Evolutionary conservation across 2,329 filamentous ascomycete species (phyloP).

Genomic region (Lachnellula arida): DNA sequence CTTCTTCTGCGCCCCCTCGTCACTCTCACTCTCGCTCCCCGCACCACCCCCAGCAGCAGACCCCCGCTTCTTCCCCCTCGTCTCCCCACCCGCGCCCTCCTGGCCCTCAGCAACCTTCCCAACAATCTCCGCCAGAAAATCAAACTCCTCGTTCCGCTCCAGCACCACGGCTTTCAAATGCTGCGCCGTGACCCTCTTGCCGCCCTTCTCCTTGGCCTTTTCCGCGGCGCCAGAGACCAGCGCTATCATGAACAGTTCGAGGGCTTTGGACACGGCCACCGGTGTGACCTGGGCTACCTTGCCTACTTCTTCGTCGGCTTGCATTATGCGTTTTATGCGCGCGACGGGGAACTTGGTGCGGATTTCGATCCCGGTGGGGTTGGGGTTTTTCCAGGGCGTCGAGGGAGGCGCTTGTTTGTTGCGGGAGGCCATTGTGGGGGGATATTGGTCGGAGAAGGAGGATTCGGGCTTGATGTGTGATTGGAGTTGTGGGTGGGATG

Average conservation of each 20-base stretch:
- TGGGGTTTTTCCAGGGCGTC: constrained; percentile 41
- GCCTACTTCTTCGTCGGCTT: constrained; percentile 96
- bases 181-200: constrained; percentile 81
- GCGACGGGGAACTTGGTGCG: constrained; percentile 96
- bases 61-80: constrained; percentile 18
- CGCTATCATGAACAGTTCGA: constrained; percentile 97
- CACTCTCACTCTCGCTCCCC: constrained; percentile 20
- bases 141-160: constrained; percentile 78
- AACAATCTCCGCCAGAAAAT: constrained; percentile 90
- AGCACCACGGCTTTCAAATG: constrained; percentile 91
- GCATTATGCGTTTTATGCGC: constrained; percentile 98
- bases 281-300: constrained; percentile 98
- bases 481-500: constrained; percentile 8
- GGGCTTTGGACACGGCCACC: constrained; percentile 88
- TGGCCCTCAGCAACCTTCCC: constrained; percentile 65
- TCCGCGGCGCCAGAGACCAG: constrained; percentile 84
- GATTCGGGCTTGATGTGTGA: constrained; percentile 13
- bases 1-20: constrained; percentile 26
- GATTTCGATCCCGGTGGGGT: constrained; percentile 56
- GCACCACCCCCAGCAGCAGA: constrained; percentile 17
- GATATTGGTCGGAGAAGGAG: constrained; percentile 4
- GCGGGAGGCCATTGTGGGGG: neutral
- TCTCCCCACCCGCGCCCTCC: constrained; percentile 26
- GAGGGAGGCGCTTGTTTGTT: neutral
- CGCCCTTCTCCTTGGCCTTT: constrained; percentile 75